phyloP scores from a whole-genome alignment of 768 basidiomycete genomes.

The Auricularia sp. region DNA sequence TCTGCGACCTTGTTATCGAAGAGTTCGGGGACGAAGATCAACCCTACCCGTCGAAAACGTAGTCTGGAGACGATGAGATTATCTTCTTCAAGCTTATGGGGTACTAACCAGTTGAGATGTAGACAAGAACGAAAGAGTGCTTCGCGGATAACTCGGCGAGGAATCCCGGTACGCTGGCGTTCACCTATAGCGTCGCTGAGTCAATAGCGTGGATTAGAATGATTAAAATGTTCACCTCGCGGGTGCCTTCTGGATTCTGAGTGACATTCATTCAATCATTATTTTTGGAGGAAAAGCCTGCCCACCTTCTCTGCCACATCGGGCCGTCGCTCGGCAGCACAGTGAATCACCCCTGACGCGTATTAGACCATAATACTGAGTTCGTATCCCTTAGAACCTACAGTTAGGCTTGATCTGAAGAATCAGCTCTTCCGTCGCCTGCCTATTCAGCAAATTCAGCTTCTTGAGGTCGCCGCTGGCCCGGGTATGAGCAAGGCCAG shows the following conservation, averaged over 20 bases:
- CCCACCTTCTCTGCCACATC: constrained; percentile 85
- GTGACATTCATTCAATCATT: background rate
- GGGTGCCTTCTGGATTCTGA: constrained; percentile 61
- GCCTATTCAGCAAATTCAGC: constrained; percentile 59
- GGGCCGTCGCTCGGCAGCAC: constrained; percentile 88
- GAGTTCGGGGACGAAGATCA: background rate
- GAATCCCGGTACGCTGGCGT: constrained; percentile 62
- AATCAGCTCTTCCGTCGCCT: constrained; percentile 47
- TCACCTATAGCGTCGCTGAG: constrained; percentile 43
- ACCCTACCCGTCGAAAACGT: constrained; percentile 76
- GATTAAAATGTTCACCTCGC: constrained; percentile 34
- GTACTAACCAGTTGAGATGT: constrained; percentile 79
- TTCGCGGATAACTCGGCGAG: constrained; percentile 59
- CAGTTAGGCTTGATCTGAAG: constrained; percentile 55
- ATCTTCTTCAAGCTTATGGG: background rate
- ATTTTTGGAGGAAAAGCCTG: background rate
- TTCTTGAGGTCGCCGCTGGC: constrained; percentile 40
- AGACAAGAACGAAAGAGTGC: constrained; percentile 63
- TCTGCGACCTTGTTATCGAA: background rate
- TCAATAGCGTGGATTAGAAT: background rate
- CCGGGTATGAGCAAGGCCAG: constrained; percentile 68
- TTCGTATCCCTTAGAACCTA: constrained; percentile 25
- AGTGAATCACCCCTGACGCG: constrained; percentile 70
- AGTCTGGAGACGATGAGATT: constrained; percentile 42
- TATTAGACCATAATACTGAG: too few relatives aligned